A percentile compares a stretch with the other conserved stretches of the same genome.
These are phyloP conservation scores for Domatiomyces catenatus DNA, from an alignment of 2,329 filamentous ascomycete species.

Conservation along the genomic window DNA sequence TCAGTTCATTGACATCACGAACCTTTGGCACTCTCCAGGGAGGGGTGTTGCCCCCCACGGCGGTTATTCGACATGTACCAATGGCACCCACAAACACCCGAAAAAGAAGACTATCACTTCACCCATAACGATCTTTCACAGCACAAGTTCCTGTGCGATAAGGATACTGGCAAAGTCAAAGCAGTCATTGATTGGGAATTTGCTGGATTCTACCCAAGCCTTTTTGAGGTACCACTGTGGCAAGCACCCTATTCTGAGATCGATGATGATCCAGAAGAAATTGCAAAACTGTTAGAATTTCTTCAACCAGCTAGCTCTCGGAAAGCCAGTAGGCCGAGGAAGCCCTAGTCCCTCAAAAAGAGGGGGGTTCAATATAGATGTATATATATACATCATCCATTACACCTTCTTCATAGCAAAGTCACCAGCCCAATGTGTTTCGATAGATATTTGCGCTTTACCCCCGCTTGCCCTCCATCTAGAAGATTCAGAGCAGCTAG, in stretches of 20 bases:
- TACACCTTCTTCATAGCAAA: too few relatives aligned
- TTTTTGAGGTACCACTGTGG: conserved; percentile 15
- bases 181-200: conserved; percentile 23
- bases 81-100: not conserved
- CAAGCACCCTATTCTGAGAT: conserved; percentile 1
- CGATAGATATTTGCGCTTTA: too few relatives aligned
- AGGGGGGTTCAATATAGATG: too few relatives aligned
- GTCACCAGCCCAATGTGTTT: too few relatives aligned
- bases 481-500: too few relatives aligned
- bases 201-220: conserved; percentile 21
- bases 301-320: not conserved
- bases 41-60: conserved; percentile 3
- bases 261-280: conserved; percentile 2
- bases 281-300: not conserved
- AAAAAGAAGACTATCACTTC: conserved; percentile 1
- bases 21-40: not conserved
- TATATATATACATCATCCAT: too few relatives aligned
- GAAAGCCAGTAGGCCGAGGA: too few relatives aligned
- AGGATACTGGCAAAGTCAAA: conserved; percentile 9
- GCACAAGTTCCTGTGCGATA: conserved; percentile 5
- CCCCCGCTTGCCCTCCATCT: too few relatives aligned
- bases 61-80: conserved; percentile 4
- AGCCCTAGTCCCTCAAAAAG: too few relatives aligned
- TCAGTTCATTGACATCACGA: conserved; percentile 1
- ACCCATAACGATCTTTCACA: conserved; percentile 2